phyloP scores from a whole-genome alignment of 768 basidiomycete genomes.

The Lactifluus subvellereus region DNA sequence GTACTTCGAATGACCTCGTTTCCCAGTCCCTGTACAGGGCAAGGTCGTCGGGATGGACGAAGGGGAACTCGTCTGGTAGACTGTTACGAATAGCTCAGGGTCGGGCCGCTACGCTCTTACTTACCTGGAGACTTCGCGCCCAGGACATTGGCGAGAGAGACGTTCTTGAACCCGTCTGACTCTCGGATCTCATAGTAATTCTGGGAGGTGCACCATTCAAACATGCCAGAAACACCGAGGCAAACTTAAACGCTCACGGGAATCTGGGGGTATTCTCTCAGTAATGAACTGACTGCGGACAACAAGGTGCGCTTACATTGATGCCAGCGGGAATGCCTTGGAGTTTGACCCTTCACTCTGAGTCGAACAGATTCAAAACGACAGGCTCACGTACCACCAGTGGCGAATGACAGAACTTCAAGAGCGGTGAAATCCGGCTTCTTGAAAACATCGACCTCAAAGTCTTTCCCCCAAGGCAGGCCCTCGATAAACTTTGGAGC shows the following conservation, averaged over 20 bases:
- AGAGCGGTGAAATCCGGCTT: constrained; percentile 87
- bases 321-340: constrained; percentile 82
- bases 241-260: constrained; percentile 39
- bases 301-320: constrained; percentile 45
- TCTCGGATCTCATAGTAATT: constrained; percentile 85
- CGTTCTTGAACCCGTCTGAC: constrained; percentile 82
- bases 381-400: constrained; percentile 51
- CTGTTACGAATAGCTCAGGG: background rate
- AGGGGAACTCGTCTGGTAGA: constrained; percentile 55
- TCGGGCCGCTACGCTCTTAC: constrained; percentile 17
- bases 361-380: background rate
- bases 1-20: constrained; percentile 71
- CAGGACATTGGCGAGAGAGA: constrained; percentile 78
- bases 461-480: constrained; percentile 70
- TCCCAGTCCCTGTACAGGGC: constrained; percentile 76
- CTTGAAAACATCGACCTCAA: constrained; percentile 54
- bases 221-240: background rate
- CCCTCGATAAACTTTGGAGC: constrained; percentile 77
- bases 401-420: constrained; percentile 77
- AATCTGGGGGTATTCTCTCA: constrained; percentile 40
- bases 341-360: background rate
- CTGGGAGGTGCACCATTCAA: constrained; percentile 29
- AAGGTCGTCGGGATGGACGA: constrained; percentile 74
- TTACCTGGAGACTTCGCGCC: constrained; percentile 81
- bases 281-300: background rate